phyloP scores from a whole-genome alignment of 2,329 filamentous ascomycete genomes.

The Epichloe sibirici region DNA sequence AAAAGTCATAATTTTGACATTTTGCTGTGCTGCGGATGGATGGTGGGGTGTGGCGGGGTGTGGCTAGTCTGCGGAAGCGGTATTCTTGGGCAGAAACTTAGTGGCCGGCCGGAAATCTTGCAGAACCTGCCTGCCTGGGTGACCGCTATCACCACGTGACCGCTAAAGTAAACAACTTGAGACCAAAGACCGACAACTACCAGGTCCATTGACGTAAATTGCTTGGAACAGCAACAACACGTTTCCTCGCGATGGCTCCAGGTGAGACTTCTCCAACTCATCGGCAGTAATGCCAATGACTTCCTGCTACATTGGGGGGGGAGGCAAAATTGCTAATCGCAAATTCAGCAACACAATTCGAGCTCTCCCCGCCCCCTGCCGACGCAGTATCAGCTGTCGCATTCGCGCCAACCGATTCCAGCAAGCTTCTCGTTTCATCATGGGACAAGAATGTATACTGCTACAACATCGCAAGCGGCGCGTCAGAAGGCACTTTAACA shows the following conservation, averaged over 20 bases:
- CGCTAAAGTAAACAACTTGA: constrained; percentile 24
- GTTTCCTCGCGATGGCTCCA: constrained; percentile 25
- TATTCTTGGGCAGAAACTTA: constrained; percentile 20
- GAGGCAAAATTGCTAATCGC: neutral
- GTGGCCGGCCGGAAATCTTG: neutral
- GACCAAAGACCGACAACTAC: constrained; percentile 3
- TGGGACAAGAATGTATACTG: constrained; percentile 91
- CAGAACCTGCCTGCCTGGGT: neutral
- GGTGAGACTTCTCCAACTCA: constrained; percentile 17
- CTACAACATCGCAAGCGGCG: constrained; percentile 59
- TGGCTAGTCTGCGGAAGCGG: constrained; percentile 19
- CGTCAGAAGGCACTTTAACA: constrained; percentile 44
- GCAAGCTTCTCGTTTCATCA: constrained; percentile 74
- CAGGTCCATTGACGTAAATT: neutral
- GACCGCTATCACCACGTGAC: constrained; percentile 23
- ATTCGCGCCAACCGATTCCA: constrained; percentile 68
- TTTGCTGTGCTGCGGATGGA: constrained; percentile 22
- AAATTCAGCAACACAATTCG: constrained; percentile 58
- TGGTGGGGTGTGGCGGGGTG: constrained; percentile 30
- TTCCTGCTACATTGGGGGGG: neutral
- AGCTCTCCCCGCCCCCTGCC: constrained; percentile 67
- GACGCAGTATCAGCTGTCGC: constrained; percentile 80
- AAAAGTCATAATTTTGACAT: constrained; percentile 26
- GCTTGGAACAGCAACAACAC: neutral
- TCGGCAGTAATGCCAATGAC: neutral